Conservation (phyloP, 2,329 filamentous ascomycete genomes). For the Apiospora hydei region DNA sequence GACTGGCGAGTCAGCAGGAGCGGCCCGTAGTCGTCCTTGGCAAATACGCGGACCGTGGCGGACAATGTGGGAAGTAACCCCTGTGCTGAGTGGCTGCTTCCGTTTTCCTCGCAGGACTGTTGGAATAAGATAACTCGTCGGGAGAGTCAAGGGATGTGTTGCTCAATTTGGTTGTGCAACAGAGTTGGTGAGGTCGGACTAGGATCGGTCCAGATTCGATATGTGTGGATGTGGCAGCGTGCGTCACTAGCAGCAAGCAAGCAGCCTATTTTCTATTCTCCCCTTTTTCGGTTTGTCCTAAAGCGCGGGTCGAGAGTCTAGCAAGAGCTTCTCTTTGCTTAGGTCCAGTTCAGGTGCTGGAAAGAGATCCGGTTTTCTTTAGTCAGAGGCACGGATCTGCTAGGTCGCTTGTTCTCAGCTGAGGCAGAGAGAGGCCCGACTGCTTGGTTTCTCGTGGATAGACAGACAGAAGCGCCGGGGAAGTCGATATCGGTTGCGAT, state of each 20-base stretch:
- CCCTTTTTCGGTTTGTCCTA: constrained; percentile 6
- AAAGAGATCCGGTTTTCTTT: constrained; percentile 9
- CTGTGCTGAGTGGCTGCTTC: neutral
- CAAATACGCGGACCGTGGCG: neutral
- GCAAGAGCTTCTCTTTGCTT: constrained; percentile 1
- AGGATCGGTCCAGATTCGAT: constrained; percentile 22
- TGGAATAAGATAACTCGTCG: constrained; percentile 1
- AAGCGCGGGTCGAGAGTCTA: constrained; percentile 5
- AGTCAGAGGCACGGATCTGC: constrained; percentile 5
- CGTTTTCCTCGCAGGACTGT: neutral
- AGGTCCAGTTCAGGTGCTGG: constrained; percentile 3
- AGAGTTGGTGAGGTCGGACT: constrained; percentile 16
- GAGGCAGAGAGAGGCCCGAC: neutral
- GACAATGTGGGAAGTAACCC: neutral
- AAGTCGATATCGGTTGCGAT: constrained; percentile 18
- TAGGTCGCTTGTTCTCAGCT: constrained; percentile 14
- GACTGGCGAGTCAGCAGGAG: constrained; percentile 17
- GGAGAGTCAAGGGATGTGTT: constrained; percentile 17
- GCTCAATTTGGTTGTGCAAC: constrained; percentile 18
- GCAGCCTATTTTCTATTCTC: constrained; percentile 23
- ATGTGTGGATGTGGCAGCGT: constrained; percentile 21
- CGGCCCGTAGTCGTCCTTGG: constrained; percentile 3
- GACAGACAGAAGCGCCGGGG: neutral
- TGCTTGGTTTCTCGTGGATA: neutral
- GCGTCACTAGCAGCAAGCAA: constrained; percentile 23